Evolutionary conservation across 106 monocot species (phyloP), one percentile per base, ranked within the genome.

Genomic region (Acorus calamus): DNA sequence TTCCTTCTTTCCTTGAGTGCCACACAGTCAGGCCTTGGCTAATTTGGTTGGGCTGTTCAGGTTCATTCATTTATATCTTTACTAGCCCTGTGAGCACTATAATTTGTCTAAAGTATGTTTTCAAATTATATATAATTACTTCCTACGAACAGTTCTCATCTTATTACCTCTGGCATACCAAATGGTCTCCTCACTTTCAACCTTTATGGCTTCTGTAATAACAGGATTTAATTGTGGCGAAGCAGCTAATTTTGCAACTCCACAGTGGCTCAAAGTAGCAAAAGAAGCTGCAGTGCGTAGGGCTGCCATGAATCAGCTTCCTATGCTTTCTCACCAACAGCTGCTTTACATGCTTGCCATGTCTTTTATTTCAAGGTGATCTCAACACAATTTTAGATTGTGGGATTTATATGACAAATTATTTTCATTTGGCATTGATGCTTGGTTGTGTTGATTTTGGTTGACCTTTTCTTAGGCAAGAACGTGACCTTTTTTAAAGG

Each of bases 161-260:
- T 45, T 44, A 44, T 60, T 60, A 11, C 2, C 46, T 67, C 43
- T 57, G 4, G 5, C 28, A 28, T 28, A 28, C 28, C 28, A 28
- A 28, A 28, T 28, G 28, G 28, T 28, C 28, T 28, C 28, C 28
- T 28, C 28, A 28, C 0, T 28, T 28, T 28, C 28, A 52, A 53
- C 60, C 9, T 60, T 70, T 51, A n/a, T 60, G 8, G 65, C 44
- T 8, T 57, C 62, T 47, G 47, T 7, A 64, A 69, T 49, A 52
- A 55, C 60, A 99, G 98, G 98, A 57, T 99, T 92, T 66, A 99
- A 88, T 78, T 99, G 98, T 74, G 98, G 98, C 11, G 92, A 99
- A 77, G 98, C 98, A 73, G 98, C 98, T 70, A 99, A 99, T 69
- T 99, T 99, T 83, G 98, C 98, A 47, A 99, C 92, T 65, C 79